Percentiles rank a stretch among this genome's conserved stretches.
Evolutionary conservation across 805 yeast genomes (phyloP).

Genomic region (Metschnikowia peoriensis): DNA sequence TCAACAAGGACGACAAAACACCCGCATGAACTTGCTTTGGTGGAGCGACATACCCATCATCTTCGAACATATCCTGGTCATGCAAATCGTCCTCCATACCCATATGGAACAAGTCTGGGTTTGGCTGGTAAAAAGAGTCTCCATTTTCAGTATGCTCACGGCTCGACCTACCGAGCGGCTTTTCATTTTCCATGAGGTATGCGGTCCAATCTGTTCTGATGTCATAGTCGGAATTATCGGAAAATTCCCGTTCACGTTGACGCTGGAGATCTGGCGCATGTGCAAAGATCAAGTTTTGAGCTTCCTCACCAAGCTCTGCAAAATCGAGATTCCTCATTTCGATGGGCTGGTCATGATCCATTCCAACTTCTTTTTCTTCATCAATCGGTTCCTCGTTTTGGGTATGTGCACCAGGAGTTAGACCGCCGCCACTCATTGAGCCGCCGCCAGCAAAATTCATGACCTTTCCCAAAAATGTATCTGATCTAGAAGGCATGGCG

Average conservation of each 20-base stretch:
- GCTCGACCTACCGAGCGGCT: conserved; percentile 7
- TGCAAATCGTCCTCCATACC: conserved; percentile 33
- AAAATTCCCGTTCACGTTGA: conserved; percentile 1
- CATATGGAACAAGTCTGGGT: conserved; percentile 44
- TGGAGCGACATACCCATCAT: conserved; percentile 48
- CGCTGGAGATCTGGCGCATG: conserved; percentile 38
- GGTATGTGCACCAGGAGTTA: conserved; percentile 39
- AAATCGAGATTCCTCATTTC: conserved; percentile 46
- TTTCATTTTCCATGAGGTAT: conserved; percentile 6
- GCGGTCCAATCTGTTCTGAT: conserved; percentile 7
- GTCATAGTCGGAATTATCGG: conserved; percentile 7
- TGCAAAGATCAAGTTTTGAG: conserved; percentile 50
- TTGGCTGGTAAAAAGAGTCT: conserved; percentile 34
- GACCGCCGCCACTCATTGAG: conserved; percentile 39
- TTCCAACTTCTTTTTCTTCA: conserved; percentile 22
- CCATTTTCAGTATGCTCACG: conserved; percentile 1
- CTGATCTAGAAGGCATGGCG: conserved; percentile 27
- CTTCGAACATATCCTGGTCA: conserved; percentile 27
- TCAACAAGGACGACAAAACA: conserved; percentile 73
- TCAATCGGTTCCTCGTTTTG: conserved; percentile 19
- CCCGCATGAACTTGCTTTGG: conserved; percentile 77
- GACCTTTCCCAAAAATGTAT: conserved; percentile 40
- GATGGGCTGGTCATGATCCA: conserved; percentile 33
- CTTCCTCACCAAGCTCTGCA: conserved; percentile 48
- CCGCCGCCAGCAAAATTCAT: conserved; percentile 26